phyloP scores from a whole-genome alignment of 2,329 filamentous ascomycete genomes.

The Ceratocystis lukuohia region DNA sequence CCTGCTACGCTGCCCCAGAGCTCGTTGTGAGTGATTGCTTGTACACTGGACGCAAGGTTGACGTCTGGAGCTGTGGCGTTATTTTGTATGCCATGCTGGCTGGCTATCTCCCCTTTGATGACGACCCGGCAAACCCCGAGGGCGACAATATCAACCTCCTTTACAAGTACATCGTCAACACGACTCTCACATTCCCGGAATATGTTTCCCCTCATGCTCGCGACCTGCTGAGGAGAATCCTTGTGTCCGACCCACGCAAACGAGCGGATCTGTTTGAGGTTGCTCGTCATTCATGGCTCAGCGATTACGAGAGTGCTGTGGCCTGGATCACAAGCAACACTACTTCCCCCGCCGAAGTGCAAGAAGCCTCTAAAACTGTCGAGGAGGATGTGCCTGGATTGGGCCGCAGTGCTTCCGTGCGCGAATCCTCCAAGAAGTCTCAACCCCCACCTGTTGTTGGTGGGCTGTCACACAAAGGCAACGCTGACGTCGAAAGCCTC shows the following conservation, averaged over 20 bases:
- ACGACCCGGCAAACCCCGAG: conserved; percentile 94
- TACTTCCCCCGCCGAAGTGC: conserved; percentile 72
- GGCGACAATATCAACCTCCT: conserved; percentile 98
- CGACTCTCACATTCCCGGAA: conserved; percentile 92
- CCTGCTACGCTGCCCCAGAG: conserved; percentile 93
- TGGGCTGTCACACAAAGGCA: conserved; percentile 58
- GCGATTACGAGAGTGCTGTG: conserved; percentile 91
- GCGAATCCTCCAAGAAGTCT: conserved; percentile 61
- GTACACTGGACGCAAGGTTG: conserved; percentile 94
- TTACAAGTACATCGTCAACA: conserved; percentile 98
- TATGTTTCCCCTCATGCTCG: conserved; percentile 95
- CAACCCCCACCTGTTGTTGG: conserved; percentile 35
- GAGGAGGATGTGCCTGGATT: conserved; percentile 46
- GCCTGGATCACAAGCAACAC: conserved; percentile 94
- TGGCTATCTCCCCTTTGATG: conserved; percentile 93
- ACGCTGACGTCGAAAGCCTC: conserved; percentile 50
- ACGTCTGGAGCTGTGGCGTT: conserved; percentile 98
- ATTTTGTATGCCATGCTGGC: conserved; percentile 98
- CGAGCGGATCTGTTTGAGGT: conserved; percentile 95
- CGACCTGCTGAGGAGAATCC: conserved; percentile 79
- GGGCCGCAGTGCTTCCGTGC: conserved; percentile 80
- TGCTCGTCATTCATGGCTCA: conserved; percentile 93
- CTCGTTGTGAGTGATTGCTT: conserved; percentile 93
- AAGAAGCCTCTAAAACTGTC: conserved; percentile 56
- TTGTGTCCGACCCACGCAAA: conserved; percentile 89